phyloP scores from a whole-genome alignment of 2,329 filamentous ascomycete genomes.

The Geosmithia flava region DNA sequence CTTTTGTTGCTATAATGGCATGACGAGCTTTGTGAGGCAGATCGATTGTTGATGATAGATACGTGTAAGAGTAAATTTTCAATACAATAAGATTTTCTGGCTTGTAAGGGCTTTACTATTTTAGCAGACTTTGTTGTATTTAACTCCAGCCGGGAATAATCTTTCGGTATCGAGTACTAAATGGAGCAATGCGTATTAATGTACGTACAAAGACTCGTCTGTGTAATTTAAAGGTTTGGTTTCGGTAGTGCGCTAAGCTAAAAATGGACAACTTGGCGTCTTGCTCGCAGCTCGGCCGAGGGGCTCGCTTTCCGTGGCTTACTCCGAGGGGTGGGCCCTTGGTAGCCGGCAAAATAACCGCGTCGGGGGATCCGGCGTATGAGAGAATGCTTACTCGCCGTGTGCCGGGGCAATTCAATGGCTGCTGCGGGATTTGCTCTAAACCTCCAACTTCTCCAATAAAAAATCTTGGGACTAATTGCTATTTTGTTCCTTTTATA shows the following conservation, averaged over 20 bases:
- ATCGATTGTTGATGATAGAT: too few relatives aligned
- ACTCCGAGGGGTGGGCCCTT: slow-evolving; percentile 3
- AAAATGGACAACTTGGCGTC: not conserved
- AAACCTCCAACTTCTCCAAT: slow-evolving; percentile 1
- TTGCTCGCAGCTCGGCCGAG: slow-evolving; percentile 3
- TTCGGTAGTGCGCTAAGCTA: not conserved
- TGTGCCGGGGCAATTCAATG: not conserved
- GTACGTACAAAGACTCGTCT: not conserved
- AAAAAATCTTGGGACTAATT: slow-evolving; percentile 1
- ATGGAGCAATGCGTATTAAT: too few relatives aligned
- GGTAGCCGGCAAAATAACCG: slow-evolving; percentile 1
- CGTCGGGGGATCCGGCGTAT: not conserved
- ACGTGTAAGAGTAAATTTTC: too few relatives aligned
- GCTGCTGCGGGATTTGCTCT: slow-evolving; percentile 3
- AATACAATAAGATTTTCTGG: too few relatives aligned
- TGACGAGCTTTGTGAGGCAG: too few relatives aligned
- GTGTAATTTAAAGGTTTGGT: not conserved
- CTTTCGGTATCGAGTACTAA: too few relatives aligned
- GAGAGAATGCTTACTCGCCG: not conserved
- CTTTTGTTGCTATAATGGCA: too few relatives aligned
- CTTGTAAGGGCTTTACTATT: too few relatives aligned
- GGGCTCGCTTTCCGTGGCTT: slow-evolving; percentile 8
- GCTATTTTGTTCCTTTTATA: slow-evolving; percentile 6
- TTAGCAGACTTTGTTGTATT: too few relatives aligned
- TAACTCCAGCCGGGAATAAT: too few relatives aligned